A percentile compares a stretch with the other conserved stretches of the same genome.
Evolutionary conservation across 768 basidiomycete genomes (phyloP).

Genomic region (Tephrocybe sp.): DNA sequence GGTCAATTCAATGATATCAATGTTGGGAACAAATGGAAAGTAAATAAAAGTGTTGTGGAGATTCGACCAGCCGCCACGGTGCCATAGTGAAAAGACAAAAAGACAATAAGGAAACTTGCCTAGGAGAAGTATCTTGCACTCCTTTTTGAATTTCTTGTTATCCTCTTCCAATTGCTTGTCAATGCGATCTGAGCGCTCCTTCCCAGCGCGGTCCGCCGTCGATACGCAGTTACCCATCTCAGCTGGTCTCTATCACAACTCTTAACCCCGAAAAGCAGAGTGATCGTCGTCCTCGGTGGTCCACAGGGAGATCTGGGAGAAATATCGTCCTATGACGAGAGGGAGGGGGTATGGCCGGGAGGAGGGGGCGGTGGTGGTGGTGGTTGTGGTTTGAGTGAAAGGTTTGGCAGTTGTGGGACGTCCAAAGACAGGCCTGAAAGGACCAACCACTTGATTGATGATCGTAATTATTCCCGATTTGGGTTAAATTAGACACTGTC

Average conservation of each 20-base stretch:
- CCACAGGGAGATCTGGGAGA: neutral
- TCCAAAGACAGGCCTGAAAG: neutral
- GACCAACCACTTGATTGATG: neutral
- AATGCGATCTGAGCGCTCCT: slow-evolving; percentile 67
- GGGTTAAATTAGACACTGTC: neutral
- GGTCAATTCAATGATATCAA: slow-evolving; percentile 28
- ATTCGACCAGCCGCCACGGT: neutral
- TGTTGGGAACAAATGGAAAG: neutral
- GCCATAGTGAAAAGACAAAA: neutral
- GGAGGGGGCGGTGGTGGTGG: neutral
- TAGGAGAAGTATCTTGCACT: slow-evolving; percentile 89
- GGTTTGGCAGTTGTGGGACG: neutral
- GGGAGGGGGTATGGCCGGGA: neutral
- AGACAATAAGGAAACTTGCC: slow-evolving; percentile 46
- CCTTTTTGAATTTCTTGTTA: slow-evolving; percentile 73
- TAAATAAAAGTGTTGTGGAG: neutral
- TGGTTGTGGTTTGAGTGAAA: neutral
- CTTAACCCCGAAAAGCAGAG: neutral
- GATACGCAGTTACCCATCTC: slow-evolving; percentile 72
- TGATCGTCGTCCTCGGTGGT: neutral
- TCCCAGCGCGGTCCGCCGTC: slow-evolving; percentile 52
- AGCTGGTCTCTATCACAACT: neutral
- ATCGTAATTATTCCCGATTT: neutral
- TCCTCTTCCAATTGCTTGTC: slow-evolving; percentile 88
- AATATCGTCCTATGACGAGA: neutral